Evolutionary conservation across 768 basidiomycete species (phyloP).

Genomic region (Suillus subluteus): DNA sequence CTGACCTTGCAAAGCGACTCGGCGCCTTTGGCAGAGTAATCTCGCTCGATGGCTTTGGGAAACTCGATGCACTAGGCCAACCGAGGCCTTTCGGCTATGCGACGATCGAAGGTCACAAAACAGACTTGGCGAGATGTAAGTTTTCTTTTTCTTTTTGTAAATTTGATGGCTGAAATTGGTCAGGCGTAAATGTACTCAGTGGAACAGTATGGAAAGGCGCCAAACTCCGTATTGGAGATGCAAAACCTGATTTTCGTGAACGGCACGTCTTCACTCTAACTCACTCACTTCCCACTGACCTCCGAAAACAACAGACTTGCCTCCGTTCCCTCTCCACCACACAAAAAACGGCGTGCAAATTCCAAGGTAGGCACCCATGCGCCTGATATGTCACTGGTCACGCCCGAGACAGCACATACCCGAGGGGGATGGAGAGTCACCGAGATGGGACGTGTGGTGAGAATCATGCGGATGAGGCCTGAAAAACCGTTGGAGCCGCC

Average conservation of each 20-base stretch:
- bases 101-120: conserved; percentile 65
- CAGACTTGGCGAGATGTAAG: conserved; percentile 68
- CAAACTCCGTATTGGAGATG: conserved; percentile 80
- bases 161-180: conserved; percentile 2
- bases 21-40: conserved; percentile 70
- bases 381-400: conserved; percentile 66
- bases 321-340: conserved; percentile 30
- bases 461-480: conserved; percentile 74
- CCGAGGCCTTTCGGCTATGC: conserved; percentile 75
- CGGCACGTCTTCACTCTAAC: conserved; percentile 42
- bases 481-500: conserved; percentile 52
- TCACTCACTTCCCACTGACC: not conserved
- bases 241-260: conserved; percentile 73
- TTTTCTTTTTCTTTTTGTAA: conserved; percentile 8
- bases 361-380: conserved; percentile 49
- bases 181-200: conserved; percentile 76
- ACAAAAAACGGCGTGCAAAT: conserved; percentile 46
- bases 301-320: conserved; percentile 12
- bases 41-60: conserved; percentile 70
- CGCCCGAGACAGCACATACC: conserved; percentile 54
- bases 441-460: conserved; percentile 63
- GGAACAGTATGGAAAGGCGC: conserved; percentile 90
- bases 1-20: conserved; percentile 61
- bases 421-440: conserved; percentile 74
- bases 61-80: conserved; percentile 63